Percentiles rank a stretch among this genome's conserved stretches.
Evolutionary conservation across 108 stramenopile species (phyloP).

Genomic region (Nannochloropsis gaditana): DNA sequence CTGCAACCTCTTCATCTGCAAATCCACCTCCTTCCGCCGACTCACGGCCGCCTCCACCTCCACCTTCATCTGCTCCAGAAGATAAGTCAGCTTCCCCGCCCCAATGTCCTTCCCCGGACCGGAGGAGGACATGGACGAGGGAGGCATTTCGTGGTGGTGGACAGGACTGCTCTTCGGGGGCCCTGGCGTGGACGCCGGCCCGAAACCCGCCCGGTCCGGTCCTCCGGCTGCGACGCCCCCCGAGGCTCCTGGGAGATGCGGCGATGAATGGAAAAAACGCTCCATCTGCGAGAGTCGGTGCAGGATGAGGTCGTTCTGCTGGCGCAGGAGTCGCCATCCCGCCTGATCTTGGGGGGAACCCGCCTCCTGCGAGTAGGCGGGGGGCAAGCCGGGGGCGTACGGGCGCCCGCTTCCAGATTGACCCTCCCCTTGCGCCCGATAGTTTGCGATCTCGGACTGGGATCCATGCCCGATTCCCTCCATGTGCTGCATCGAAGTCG

Average conservation of each 20-base stretch:
- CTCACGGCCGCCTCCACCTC: not conserved
- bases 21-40: not conserved
- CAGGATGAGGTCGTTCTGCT: not conserved
- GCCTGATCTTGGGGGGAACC: no score
- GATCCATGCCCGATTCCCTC: not conserved
- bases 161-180: not conserved
- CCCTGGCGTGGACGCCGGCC: not conserved
- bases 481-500: not conserved
- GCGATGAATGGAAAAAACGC: not conserved
- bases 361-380: no score
- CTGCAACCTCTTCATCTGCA: not conserved
- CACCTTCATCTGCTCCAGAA: not conserved
- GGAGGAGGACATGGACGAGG: not conserved
- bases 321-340: not conserved
- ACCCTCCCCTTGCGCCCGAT: no score
- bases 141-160: not conserved
- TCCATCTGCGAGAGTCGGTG: not conserved
- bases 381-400: no score
- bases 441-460: no score
- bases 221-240: not conserved
- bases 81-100: not conserved
- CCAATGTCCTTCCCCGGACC: not conserved
- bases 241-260: not conserved
- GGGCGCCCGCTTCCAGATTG: no score
- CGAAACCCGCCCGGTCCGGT: not conserved